Percentiles rank a stretch among this genome's conserved stretches.
phyloP scores from a whole-genome alignment of 1,284 basidiomycete species.

The Moesziomyces parantarcticus region DNA sequence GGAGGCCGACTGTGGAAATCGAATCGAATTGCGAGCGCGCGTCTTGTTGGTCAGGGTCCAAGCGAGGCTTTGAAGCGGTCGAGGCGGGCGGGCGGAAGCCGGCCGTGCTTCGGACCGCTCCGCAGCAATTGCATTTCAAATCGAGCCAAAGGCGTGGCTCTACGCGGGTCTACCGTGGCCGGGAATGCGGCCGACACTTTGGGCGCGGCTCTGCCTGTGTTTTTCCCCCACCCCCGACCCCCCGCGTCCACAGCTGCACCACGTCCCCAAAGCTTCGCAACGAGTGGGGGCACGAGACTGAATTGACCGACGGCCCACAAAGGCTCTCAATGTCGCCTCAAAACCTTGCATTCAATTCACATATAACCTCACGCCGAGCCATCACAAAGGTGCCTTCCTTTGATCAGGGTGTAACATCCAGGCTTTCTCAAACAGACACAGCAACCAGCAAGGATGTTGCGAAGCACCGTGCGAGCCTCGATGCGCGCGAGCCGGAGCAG shows the following conservation, averaged over 20 bases:
- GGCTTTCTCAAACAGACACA: no score
- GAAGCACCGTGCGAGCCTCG: conserved; percentile 17
- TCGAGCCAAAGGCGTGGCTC: neutral
- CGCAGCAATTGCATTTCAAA: conserved; percentile 4
- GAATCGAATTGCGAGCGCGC: no score
- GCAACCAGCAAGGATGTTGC: conserved; percentile 12
- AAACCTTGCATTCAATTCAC: neutral
- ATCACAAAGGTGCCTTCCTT: no score
- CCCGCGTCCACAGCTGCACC: conserved; percentile 2
- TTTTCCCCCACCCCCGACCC: neutral
- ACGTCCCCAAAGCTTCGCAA: neutral
- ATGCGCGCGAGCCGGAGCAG: conserved; percentile 23
- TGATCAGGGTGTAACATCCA: neutral
- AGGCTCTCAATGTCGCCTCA: no score
- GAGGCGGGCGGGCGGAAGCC: neutral
- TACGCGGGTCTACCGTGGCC: neutral
- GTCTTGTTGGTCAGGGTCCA: conserved; percentile 15
- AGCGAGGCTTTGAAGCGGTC: no score
- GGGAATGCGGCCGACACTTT: no score
- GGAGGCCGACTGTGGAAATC: neutral
- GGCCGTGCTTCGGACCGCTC: conserved; percentile 10
- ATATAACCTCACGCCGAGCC: neutral
- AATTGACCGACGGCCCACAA: conserved; percentile 1
- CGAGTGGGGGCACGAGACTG: neutral
- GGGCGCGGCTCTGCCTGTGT: neutral